These are phyloP conservation scores for Obelidium mucronatum DNA, from an alignment of 192 early-diverging fungal species.

Conservation along the genomic window DNA sequence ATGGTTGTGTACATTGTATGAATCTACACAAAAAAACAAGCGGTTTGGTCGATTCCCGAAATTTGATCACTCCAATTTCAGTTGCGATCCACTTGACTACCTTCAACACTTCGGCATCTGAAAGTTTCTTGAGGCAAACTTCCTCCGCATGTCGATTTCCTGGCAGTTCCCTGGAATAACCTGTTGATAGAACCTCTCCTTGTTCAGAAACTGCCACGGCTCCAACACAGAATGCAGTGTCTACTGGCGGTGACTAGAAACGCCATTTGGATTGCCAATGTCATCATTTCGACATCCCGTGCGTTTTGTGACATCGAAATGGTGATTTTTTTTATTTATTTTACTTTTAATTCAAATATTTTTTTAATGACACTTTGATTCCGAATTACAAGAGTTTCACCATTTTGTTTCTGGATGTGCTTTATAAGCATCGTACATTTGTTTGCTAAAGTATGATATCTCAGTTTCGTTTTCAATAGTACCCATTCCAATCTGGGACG, in stretches of 20 bases:
- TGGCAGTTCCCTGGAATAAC: conserved; percentile 90
- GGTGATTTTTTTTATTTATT: not conserved
- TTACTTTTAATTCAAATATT: not conserved
- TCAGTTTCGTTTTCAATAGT: conserved; percentile 80
- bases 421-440: conserved; percentile 75
- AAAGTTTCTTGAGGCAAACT: conserved; percentile 82
- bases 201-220: conserved; percentile 69
- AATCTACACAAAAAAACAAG: not conserved
- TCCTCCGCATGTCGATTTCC: conserved; percentile 99
- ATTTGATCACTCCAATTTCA: conserved; percentile 25
- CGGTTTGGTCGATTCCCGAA: conserved; percentile 42
- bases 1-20: conserved; percentile 89
- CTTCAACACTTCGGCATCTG: conserved; percentile 26
- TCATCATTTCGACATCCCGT: conserved; percentile 59
- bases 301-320: not conserved
- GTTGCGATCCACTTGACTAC: conserved; percentile 17
- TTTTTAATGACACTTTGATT: not conserved
- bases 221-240: conserved; percentile 92
- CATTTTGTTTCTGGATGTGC: conserved; percentile 83
- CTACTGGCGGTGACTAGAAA: conserved; percentile 74
- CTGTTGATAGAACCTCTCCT: conserved; percentile 74
- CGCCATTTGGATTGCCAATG: conserved; percentile 84
- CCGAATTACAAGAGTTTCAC: conserved; percentile 39
- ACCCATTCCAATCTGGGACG: conserved; percentile 18
- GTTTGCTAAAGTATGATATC: conserved; percentile 79